phyloP scores from a whole-genome alignment of 148 eudicot species.

The Amaranthus hypochondriacus region DNA sequence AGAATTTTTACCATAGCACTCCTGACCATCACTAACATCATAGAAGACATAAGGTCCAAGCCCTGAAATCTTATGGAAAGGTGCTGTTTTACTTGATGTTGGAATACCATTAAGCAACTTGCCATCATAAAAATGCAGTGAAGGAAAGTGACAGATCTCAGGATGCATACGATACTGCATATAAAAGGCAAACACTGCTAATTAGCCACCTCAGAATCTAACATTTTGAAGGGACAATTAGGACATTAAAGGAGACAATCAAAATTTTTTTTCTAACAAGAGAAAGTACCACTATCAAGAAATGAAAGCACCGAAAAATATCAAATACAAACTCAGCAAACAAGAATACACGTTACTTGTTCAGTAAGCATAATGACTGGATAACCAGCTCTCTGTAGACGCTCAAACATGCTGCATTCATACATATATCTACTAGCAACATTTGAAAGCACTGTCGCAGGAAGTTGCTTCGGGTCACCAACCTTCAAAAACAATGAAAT shows the following conservation, averaged over 20 bases:
- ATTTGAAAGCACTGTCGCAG: slow-evolving; percentile 95
- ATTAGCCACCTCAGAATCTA: slow-evolving; percentile 9
- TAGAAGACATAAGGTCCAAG: slow-evolving; percentile 96
- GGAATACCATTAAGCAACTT: slow-evolving; percentile 74
- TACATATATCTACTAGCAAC: slow-evolving; percentile 84
- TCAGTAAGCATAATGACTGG: slow-evolving; percentile 89
- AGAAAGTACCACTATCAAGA: slow-evolving; percentile 3
- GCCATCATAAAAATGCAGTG: slow-evolving; percentile 81
- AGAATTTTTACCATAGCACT: slow-evolving; percentile 65
- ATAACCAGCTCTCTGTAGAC: slow-evolving; percentile 90
- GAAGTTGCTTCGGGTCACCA: slow-evolving; percentile 99
- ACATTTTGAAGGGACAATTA: neutral
- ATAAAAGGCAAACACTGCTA: slow-evolving; percentile 17
- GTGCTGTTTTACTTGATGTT: slow-evolving; percentile 57
- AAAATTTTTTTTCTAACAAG: slow-evolving; percentile 1
- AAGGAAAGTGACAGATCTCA: slow-evolving; percentile 83
- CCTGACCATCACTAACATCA: slow-evolving; percentile 81
- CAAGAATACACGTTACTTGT: slow-evolving; percentile 53
- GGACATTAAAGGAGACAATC: neutral
- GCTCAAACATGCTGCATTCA: slow-evolving; percentile 99
- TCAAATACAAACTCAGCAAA: slow-evolving; percentile 4
- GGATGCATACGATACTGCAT: slow-evolving; percentile 99
- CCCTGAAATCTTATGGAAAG: slow-evolving; percentile 68
- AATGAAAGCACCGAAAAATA: slow-evolving; percentile 10
- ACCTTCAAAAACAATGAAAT: slow-evolving; percentile 48